Conservation (phyloP, 352 stramenopile species). For the Phytophthora sp. region DNA sequence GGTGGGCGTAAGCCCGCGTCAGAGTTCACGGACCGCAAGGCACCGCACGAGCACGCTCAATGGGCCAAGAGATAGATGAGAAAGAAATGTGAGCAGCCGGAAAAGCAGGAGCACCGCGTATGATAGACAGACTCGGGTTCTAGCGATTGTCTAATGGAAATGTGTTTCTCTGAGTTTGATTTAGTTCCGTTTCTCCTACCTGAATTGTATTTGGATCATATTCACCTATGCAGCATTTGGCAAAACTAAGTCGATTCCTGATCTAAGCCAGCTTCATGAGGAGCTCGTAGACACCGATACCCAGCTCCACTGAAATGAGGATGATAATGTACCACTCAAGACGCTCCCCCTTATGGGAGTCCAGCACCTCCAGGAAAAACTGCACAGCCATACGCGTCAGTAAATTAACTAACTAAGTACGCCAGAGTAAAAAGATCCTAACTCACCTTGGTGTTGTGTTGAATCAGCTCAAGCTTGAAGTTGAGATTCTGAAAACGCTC, state of each 20-base stretch:
- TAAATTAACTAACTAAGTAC: slow-evolving; percentile 2
- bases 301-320: slow-evolving; percentile 94
- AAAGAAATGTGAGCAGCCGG: slow-evolving; percentile 9
- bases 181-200: background rate
- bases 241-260: slow-evolving; percentile 7
- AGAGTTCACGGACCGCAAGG: slow-evolving; percentile 84
- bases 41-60: slow-evolving; percentile 85
- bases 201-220: slow-evolving; percentile 4
- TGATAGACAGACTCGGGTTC: background rate
- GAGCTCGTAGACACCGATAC: slow-evolving; percentile 89
- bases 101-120: background rate
- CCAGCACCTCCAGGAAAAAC: slow-evolving; percentile 98
- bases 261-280: slow-evolving; percentile 73
- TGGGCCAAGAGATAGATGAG: slow-evolving; percentile 63
- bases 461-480: slow-evolving; percentile 97
- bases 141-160: slow-evolving; percentile 10
- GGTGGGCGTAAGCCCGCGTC: slow-evolving; percentile 71
- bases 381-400: slow-evolving; percentile 27
- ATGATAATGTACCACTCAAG: slow-evolving; percentile 99
- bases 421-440: background rate
- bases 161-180: slow-evolving; percentile 5
- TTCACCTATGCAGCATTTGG: background rate
- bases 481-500: slow-evolving; percentile 96
- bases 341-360: slow-evolving; percentile 93
- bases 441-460: slow-evolving; percentile 96